phyloP scores from a whole-genome alignment of 2,329 filamentous ascomycete species.

The Ophiostoma sp. region DNA sequence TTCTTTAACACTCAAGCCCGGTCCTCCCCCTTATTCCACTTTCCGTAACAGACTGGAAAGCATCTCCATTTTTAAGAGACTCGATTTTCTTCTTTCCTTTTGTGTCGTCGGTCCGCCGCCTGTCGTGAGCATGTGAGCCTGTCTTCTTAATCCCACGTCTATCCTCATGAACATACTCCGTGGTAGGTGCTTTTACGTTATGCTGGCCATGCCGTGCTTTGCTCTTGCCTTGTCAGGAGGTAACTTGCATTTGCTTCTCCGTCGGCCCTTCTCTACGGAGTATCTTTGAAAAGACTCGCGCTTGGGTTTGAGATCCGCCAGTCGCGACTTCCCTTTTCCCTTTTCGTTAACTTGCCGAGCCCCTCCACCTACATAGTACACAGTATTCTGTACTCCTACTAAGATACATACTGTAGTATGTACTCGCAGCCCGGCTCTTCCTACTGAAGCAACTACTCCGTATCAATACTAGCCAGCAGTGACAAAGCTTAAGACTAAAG shows the following conservation, averaged over 20 bases:
- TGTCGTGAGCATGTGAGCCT: neutral
- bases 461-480: neutral
- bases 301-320: neutral
- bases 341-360: constrained; percentile 17
- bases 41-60: constrained; percentile 11
- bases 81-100: constrained; percentile 11
- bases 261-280: neutral
- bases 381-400: too few species aligned
- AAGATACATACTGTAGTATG: too few species aligned
- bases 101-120: constrained; percentile 6
- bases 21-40: constrained; percentile 15
- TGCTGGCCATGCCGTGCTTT: neutral
- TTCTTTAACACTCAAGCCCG: neutral
- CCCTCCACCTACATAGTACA: neutral
- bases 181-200: neutral
- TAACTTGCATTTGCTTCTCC: neutral
- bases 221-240: neutral
- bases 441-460: neutral
- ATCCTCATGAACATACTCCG: too few species aligned
- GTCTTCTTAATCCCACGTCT: neutral
- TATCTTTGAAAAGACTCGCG: neutral
- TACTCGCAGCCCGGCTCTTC: neutral
- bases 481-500: neutral
- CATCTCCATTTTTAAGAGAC: constrained; percentile 11
- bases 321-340: constrained; percentile 13